phyloP scores from a whole-genome alignment of 2,329 filamentous ascomycete species.

The Neofusicoccum laricinum region DNA sequence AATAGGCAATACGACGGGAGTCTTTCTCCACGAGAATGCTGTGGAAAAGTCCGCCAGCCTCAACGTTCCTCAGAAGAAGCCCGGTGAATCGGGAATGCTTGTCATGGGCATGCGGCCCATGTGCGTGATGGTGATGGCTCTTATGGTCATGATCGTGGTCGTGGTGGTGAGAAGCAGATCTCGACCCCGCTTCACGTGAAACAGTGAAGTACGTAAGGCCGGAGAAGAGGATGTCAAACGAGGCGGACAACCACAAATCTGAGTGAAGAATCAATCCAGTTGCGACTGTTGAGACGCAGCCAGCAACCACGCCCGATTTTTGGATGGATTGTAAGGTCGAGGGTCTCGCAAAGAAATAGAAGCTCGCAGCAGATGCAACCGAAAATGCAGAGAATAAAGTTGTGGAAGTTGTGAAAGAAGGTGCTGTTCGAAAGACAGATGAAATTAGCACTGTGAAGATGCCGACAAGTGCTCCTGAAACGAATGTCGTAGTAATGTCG shows the following conservation, averaged over 20 bases:
- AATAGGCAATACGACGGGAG: constrained; percentile 93
- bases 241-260: constrained; percentile 17
- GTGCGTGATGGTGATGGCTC: constrained; percentile 25
- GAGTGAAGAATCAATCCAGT: constrained; percentile 29
- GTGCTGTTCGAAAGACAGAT: constrained; percentile 30
- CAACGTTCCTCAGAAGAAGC: constrained; percentile 66
- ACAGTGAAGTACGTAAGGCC: not conserved
- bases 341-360: constrained; percentile 43
- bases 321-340: constrained; percentile 39
- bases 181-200: not conserved
- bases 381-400: constrained; percentile 40
- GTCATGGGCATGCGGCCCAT: constrained; percentile 30
- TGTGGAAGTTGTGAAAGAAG: constrained; percentile 31
- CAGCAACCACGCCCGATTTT: constrained; percentile 31
- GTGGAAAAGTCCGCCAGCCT: constrained; percentile 74
- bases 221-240: not conserved
- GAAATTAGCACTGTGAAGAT: constrained; percentile 36
- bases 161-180: constrained; percentile 20
- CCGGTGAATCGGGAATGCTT: constrained; percentile 68
- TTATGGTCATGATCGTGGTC: constrained; percentile 25
- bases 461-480: constrained; percentile 38
- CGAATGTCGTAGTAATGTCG: constrained; percentile 43
- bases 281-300: constrained; percentile 25
- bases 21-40: constrained; percentile 88
- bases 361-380: constrained; percentile 41